Conservation (phyloP, 2,329 filamentous ascomycete species). For the Venturia asperata region DNA sequence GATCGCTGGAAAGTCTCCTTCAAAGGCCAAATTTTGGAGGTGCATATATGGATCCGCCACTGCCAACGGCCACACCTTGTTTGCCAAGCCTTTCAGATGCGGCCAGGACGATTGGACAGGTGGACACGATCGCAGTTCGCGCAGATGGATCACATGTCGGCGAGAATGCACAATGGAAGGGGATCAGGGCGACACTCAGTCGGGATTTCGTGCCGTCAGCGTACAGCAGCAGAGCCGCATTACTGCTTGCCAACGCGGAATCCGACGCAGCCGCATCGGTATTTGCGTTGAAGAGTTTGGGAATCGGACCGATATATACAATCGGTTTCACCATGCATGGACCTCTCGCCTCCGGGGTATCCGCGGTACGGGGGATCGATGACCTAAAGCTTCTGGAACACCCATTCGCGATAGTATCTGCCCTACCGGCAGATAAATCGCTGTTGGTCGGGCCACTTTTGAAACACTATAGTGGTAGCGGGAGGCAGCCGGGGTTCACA, state of each 20-base stretch:
- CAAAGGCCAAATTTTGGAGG: slow-evolving; percentile 72
- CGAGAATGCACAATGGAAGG: slow-evolving; percentile 80
- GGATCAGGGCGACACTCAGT: slow-evolving; percentile 72
- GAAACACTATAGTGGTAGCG: slow-evolving; percentile 56
- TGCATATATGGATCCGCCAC: slow-evolving; percentile 69
- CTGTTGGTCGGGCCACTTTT: slow-evolving; percentile 70
- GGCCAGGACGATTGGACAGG: slow-evolving; percentile 67
- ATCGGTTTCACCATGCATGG: slow-evolving; percentile 63
- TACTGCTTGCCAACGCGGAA: slow-evolving; percentile 65
- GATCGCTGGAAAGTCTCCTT: slow-evolving; percentile 63
- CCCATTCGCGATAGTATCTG: slow-evolving; percentile 76
- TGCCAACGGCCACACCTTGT: slow-evolving; percentile 50
- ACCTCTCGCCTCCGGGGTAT: slow-evolving; percentile 57
- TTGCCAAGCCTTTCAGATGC: slow-evolving; percentile 65
- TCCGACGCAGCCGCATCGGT: slow-evolving; percentile 72
- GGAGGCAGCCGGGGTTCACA: slow-evolving; percentile 29
- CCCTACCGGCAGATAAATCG: slow-evolving; percentile 69
- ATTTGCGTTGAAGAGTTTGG: slow-evolving; percentile 69
- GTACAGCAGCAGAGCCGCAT: slow-evolving; percentile 66
- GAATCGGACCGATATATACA: slow-evolving; percentile 72
- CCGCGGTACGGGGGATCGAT: slow-evolving; percentile 61
- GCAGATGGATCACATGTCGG: slow-evolving; percentile 55
- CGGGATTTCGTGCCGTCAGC: slow-evolving; percentile 76
- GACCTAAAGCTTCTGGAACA: slow-evolving; percentile 72
- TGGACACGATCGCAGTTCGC: slow-evolving; percentile 63